Percentiles rank a stretch among this genome's conserved stretches.
Evolutionary conservation across 2,329 filamentous ascomycete genomes (phyloP).

Genomic region (Endoconidiophora laricicola): DNA sequence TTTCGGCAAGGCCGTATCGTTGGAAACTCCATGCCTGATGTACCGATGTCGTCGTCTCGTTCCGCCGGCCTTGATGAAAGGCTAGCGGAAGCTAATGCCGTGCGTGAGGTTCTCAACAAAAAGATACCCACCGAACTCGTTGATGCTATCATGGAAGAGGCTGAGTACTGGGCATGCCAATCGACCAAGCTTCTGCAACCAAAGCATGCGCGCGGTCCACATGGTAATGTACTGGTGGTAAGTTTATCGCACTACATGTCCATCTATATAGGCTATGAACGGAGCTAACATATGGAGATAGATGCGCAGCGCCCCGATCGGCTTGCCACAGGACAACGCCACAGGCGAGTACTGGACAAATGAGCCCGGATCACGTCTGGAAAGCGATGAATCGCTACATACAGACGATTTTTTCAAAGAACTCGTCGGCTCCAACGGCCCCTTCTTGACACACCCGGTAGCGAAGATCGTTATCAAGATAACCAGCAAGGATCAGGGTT

Average conservation of each 20-base stretch:
- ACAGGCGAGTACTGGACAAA: neutral
- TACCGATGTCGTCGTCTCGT: neutral
- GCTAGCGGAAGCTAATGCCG: slow-evolving; percentile 28
- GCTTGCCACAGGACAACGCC: slow-evolving; percentile 17
- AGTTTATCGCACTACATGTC: neutral
- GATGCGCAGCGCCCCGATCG: slow-evolving; percentile 27
- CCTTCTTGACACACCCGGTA: slow-evolving; percentile 31
- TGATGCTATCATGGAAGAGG: slow-evolving; percentile 38
- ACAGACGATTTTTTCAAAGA: neutral
- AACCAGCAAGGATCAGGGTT: slow-evolving; percentile 42
- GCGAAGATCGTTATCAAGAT: slow-evolving; percentile 46
- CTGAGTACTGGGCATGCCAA: slow-evolving; percentile 46
- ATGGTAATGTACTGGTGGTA: slow-evolving; percentile 5
- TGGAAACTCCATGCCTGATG: no score
- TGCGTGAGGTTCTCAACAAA: slow-evolving; percentile 31
- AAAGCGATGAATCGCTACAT: neutral
- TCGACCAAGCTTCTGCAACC: slow-evolving; percentile 5
- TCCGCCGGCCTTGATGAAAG: neutral
- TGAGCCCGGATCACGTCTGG: neutral
- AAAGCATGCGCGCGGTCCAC: neutral
- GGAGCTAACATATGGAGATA: slow-evolving; percentile 16
- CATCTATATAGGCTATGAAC: neutral
- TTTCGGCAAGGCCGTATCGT: no score
- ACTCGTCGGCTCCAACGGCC: slow-evolving; percentile 16
- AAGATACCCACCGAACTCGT: slow-evolving; percentile 35